These are phyloP conservation scores for Gossypium armourianum DNA, from an alignment of 441 rosid species.

Conservation along the genomic window DNA sequence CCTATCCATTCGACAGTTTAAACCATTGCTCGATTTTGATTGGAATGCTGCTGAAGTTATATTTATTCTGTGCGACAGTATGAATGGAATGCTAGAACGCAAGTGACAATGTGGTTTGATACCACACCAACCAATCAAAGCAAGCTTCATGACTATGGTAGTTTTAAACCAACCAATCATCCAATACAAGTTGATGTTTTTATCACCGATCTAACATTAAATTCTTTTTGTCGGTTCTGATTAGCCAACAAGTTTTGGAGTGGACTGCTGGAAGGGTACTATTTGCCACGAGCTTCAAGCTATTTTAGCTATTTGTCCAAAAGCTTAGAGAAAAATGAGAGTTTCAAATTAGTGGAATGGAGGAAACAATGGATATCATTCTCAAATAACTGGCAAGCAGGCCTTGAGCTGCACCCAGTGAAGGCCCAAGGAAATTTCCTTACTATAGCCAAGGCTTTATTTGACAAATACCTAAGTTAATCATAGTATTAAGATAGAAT, in stretches of 20 bases:
- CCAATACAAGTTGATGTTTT: neutral
- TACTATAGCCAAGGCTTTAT: constrained; percentile 46
- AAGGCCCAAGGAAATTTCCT: constrained; percentile 54
- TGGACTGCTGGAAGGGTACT: constrained; percentile 60
- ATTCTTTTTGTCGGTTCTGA: neutral
- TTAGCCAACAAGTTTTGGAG: constrained; percentile 91
- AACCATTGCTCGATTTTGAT: neutral
- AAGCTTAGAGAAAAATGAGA: constrained; percentile 39
- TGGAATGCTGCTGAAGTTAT: neutral
- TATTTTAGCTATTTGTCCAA: constrained; percentile 37
- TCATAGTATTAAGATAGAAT: neutral
- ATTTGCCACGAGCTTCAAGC: constrained; percentile 46
- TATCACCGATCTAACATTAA: neutral
- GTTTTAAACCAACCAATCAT: neutral
- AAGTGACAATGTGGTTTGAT: constrained; percentile 91
- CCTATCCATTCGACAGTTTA: neutral
- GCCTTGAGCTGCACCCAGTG: constrained; percentile 38
- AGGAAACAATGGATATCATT: constrained; percentile 54
- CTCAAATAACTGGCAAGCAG: constrained; percentile 67
- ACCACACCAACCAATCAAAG: constrained; percentile 54
- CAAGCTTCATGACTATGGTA: constrained; percentile 87
- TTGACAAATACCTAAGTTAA: constrained; percentile 15
- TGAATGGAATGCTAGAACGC: constrained; percentile 89
- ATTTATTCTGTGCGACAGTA: constrained; percentile 32
- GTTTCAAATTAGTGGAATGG: constrained; percentile 53